Percentiles rank a stretch among this genome's conserved stretches.
These are phyloP conservation scores for Blastomyces silverae DNA, from an alignment of 2,329 filamentous ascomycete species.

Conservation along the genomic window DNA sequence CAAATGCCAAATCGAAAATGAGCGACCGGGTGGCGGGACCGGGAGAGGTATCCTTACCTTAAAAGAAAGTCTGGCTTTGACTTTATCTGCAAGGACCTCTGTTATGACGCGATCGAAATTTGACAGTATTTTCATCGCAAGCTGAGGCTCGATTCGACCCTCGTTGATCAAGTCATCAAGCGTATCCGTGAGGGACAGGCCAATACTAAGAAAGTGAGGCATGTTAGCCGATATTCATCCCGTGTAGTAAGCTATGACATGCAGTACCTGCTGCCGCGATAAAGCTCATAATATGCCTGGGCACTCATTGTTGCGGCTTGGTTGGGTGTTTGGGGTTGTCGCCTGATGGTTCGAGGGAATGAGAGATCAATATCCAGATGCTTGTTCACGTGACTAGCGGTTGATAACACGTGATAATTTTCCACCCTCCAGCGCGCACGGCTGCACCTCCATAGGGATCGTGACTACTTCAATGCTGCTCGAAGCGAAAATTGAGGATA, in stretches of 20 bases:
- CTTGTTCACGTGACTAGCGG: not conserved
- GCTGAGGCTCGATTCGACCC: conserved; percentile 90
- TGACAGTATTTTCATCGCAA: conserved; percentile 95
- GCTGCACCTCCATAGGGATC: too few relatives aligned
- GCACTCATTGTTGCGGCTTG: conserved; percentile 40
- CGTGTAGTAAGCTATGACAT: conserved; percentile 14
- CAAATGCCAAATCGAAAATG: not conserved
- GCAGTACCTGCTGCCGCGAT: conserved; percentile 89
- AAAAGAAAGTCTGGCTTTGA: conserved; percentile 85
- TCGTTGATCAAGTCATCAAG: conserved; percentile 95
- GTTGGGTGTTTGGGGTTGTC: conserved; percentile 11
- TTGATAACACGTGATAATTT: not conserved
- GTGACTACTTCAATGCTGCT: not conserved
- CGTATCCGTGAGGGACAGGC: conserved; percentile 86
- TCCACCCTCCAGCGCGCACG: too few relatives aligned
- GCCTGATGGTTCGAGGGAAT: conserved; percentile 3
- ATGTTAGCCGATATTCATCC: conserved; percentile 21
- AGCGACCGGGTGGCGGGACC: too few relatives aligned
- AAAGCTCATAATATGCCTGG: conserved; percentile 79
- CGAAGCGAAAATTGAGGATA: not conserved
- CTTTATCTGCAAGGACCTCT: conserved; percentile 83
- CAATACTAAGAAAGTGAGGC: conserved; percentile 59
- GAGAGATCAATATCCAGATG: not conserved
- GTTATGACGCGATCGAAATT: conserved; percentile 94
- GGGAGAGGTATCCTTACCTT: conserved; percentile 59